Conservation (phyloP, 352 stramenopile genomes). For the Phytophthora nicotianae region DNA sequence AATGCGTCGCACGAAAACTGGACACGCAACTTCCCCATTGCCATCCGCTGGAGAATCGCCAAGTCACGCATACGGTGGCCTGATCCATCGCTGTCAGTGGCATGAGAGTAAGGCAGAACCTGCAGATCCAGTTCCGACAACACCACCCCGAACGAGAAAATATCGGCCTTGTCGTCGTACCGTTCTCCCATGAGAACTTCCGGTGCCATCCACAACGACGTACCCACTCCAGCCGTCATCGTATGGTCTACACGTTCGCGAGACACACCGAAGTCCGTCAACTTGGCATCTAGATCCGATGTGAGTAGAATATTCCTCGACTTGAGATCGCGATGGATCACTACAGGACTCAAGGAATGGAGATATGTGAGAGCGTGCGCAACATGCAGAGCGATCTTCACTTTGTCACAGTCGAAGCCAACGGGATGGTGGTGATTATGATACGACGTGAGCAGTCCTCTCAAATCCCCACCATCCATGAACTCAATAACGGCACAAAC, state of each 20-base stretch:
- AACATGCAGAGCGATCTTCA: background rate
- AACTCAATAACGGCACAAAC: background rate
- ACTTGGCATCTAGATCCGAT: background rate
- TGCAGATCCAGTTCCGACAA: background rate
- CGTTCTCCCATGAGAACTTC: background rate
- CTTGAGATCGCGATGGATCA: background rate
- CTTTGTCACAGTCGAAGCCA: background rate
- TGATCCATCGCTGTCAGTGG: background rate
- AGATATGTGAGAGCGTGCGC: constrained; percentile 6
- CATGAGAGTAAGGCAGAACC: background rate
- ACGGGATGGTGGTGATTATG: background rate
- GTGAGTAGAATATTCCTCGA: background rate
- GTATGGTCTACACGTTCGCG: background rate
- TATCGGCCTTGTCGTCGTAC: background rate
- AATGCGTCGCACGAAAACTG: background rate
- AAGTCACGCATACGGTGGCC: background rate
- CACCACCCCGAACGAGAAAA: background rate
- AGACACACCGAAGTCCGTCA: background rate
- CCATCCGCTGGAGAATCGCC: background rate
- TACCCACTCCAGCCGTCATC: background rate
- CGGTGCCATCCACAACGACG: background rate
- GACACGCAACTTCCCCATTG: background rate
- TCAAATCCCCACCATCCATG: background rate
- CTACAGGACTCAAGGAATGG: background rate
- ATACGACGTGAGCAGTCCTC: background rate